Evolutionary conservation across 306 rosid species (phyloP).

Genomic region (Trifolium fragiferum): DNA sequence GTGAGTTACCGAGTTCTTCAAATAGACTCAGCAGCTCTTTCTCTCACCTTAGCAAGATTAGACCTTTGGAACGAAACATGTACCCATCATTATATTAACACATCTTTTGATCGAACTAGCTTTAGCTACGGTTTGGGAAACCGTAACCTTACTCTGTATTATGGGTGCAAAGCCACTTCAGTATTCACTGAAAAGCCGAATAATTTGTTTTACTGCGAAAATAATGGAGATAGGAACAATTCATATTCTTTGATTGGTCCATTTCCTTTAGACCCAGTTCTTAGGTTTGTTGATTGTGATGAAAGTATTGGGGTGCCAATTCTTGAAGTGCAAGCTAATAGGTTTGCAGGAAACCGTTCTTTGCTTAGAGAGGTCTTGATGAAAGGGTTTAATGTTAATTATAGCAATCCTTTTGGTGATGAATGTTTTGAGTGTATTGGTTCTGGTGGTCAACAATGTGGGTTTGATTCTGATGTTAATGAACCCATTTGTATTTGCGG

Average conservation of each 20-base stretch:
- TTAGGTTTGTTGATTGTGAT: conserved; percentile 36
- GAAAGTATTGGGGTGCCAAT: conserved; percentile 48
- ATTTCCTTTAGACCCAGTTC: conserved; percentile 52
- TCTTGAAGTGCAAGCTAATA: conserved; percentile 33
- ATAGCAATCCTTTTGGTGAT: conserved; percentile 34
- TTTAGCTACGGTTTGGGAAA: conserved; percentile 47
- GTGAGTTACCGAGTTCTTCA: conserved; percentile 53
- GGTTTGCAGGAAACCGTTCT: conserved; percentile 41
- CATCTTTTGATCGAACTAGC: conserved; percentile 32
- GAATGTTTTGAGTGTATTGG: conserved; percentile 48
- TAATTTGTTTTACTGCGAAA: conserved; percentile 50
- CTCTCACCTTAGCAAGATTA: conserved; percentile 49
- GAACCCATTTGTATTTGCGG: conserved; percentile 63
- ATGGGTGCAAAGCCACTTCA: conserved; percentile 40
- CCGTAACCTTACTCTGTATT: conserved; percentile 53
- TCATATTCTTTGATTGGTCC: conserved; percentile 61
- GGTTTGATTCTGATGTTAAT: conserved; percentile 48
- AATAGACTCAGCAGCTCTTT: conserved; percentile 31
- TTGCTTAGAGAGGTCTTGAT: conserved; percentile 56
- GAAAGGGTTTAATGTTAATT: conserved; percentile 62
- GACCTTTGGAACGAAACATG: conserved; percentile 74
- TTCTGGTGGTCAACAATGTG: conserved; percentile 49
- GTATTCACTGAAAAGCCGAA: neutral
- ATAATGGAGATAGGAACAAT: conserved; percentile 20
- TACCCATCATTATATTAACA: conserved; percentile 33